Evolutionary conservation across 2,329 filamentous ascomycete species (phyloP), one percentile per base, ranked within the genome.

Genomic region (Fusarium cyanostomum): DNA sequence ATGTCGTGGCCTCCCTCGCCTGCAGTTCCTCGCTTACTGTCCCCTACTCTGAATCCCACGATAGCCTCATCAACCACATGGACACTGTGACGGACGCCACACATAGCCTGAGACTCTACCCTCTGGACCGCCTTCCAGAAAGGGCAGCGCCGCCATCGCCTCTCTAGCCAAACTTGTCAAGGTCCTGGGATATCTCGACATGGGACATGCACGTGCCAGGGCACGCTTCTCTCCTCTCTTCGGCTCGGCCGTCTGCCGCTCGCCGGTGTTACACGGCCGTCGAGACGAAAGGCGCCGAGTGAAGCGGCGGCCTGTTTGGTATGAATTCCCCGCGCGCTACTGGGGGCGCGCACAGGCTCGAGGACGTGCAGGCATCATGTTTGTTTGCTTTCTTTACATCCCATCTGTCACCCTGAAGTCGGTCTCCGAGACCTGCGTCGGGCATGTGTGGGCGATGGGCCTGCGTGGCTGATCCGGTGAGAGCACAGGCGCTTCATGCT

Each of bases 341-440:
- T 38, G n/a, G n/a, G n/a, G n/a, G n/a, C n/a, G 43, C 43, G 43
- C 31, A 33, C 26, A 35, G 42, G 41, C 21, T 52, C 33, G 24
- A 33, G n/a, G 18, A 38, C 8, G 10, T 34, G 18, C 15, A 7
- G 28, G 31, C 24, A 13, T 41, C 28, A 44, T 41, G 15, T 35
- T 21, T 58, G 33, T 21, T 28, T 54, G 44, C 26, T 50, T 30
- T 28, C 24, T 34, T 34, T 41, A 38, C 50, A 24, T 43, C 48
- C 15, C 53, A 50, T 58, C 60, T 63, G 39, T 62, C 59, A 62
- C 44, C 52, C 33, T 30, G 12, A 46, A 44, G 61, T 30, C 52
- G 45, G 38, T 56, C 50, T 18, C 55, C 50, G 59, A 64, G 59
- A 64, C 61, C 46, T 60, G 59, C 59, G 27, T 63, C 50, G 44